phyloP scores from a whole-genome alignment of 2,329 filamentous ascomycete species.

The Venturiaceae sp. region DNA sequence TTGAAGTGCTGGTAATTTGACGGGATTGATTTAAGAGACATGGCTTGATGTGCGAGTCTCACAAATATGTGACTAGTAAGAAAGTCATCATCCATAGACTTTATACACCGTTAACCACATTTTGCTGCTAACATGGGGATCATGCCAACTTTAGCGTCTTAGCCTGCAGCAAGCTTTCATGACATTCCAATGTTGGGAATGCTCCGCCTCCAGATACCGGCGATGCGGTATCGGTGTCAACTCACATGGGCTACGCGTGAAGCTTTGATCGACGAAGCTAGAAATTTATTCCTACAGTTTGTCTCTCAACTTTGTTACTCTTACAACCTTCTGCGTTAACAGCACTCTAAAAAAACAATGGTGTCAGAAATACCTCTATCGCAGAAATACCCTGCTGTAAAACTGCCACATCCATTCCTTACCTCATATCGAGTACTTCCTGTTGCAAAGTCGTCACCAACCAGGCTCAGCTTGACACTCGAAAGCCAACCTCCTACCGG shows the following conservation, averaged over 20 bases:
- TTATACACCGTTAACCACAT: not conserved
- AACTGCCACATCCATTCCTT: constrained; percentile 37
- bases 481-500: constrained; percentile 24
- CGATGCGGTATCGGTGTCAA: not conserved
- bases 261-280: not conserved
- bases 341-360: not conserved
- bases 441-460: constrained; percentile 17
- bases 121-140: not conserved
- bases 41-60: not conserved
- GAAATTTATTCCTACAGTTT: not conserved
- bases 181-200: not conserved
- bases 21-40: not conserved
- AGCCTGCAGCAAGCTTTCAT: not conserved
- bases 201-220: not conserved
- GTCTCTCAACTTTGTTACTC: not conserved
- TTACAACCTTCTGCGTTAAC: not conserved
- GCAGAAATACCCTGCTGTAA: constrained; percentile 26
- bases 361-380: not conserved
- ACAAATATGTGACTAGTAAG: not conserved
- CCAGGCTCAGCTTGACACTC: constrained; percentile 22
- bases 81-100: not conserved
- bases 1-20: constrained; percentile 1
- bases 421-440: constrained; percentile 31
- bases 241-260: not conserved
- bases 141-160: not conserved